Evolutionary conservation across 306 rosid species (phyloP).

Genomic region (Citrullus colocynthis): DNA sequence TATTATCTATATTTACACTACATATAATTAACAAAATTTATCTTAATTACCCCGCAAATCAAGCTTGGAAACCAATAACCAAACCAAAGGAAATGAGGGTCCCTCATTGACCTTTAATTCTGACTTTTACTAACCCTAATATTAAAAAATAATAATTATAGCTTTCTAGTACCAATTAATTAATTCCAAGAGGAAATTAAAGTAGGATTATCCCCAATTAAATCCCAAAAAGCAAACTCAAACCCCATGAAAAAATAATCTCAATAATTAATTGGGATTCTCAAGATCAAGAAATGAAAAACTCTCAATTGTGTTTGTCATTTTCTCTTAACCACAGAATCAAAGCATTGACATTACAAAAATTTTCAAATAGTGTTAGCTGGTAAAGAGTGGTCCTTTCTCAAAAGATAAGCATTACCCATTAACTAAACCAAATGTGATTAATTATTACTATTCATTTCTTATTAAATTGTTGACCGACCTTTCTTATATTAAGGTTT

Average conservation of each 20-base stretch:
- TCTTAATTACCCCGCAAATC: background rate
- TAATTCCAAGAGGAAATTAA: background rate
- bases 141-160: background rate
- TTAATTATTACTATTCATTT: background rate
- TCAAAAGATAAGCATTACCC: background rate
- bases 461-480: background rate
- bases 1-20: too few relatives aligned
- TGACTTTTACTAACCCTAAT: constrained; percentile 2
- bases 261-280: background rate
- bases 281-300: background rate
- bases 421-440: background rate
- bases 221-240: background rate
- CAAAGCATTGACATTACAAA: background rate
- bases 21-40: background rate
- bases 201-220: background rate
- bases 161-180: background rate
- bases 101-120: background rate
- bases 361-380: background rate
- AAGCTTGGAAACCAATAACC: background rate
- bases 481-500: background rate
- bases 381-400: background rate
- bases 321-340: background rate
- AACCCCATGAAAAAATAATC: background rate
- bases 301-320: background rate
- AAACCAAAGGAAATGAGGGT: background rate